Evolutionary conservation across 345 rosid species (phyloP), one percentile per base, ranked within the genome.

Genomic region (Erysimum cheiranthoides): DNA sequence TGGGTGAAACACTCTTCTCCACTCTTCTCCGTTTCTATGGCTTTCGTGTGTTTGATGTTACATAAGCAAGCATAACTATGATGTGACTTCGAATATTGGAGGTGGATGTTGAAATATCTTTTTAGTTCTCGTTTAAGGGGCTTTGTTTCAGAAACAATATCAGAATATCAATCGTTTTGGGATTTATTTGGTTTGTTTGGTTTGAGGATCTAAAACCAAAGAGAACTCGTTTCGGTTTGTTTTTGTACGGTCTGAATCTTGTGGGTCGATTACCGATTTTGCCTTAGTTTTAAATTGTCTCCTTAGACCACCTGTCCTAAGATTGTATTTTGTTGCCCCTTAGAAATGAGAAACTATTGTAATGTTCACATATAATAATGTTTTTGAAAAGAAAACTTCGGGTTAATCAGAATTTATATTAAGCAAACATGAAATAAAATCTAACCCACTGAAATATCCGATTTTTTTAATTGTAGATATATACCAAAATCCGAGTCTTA

Each of bases 1-100:
- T 40, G 21, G 58, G 18, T 56, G 27, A 14, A 9, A 42, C 64
- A 43, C 6, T 73, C n/a, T n/a, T n/a, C n/a, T n/a, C n/a, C n/a
- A n/a, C n/a, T n/a, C n/a, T 40, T 73, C 45, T 45, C 7, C 38
- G 7, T 45, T 46, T 56, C 6, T 35, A 0, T 34, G 39, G 18
- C 43, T 30, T 51, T 28, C 2, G 28, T 14, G 43, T 11, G 17
- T 52, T 61, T 38, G 18, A 54, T 70, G 56, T 5, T 73, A 34
- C 36, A 46, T 59, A 14, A 31, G 36, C 47, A 14, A 31, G 36
- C 47, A 36, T 47, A 10, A 28, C 3, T 25, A 9, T 66, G 66
- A 40, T 66, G 61, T 57, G 60, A 8, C 13, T 63, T 73, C 16
- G 70, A 64, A 35, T 53, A 34, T 17, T 45, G 16, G 42, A 54